phyloP scores from a whole-genome alignment of 2,329 filamentous ascomycete genomes.

The Sporothrix schenckii region DNA sequence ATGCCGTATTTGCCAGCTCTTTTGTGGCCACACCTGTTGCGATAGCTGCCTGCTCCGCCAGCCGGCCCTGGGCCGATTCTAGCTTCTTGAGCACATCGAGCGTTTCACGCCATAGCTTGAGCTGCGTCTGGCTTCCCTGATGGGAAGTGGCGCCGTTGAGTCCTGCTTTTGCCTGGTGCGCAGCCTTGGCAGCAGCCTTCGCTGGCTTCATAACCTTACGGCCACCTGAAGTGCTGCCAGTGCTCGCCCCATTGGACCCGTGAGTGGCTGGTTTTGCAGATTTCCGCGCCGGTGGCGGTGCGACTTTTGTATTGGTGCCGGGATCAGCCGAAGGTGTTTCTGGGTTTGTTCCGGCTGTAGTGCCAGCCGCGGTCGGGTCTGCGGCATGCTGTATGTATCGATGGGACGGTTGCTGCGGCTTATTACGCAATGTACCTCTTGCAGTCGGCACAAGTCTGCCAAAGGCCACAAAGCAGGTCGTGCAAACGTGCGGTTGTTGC shows the following conservation, averaged over 20 bases:
- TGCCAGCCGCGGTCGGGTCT: neutral
- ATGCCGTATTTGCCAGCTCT: neutral
- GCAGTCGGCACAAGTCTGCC: neutral
- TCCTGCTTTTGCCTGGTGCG: constrained; percentile 13
- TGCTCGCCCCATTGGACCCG: neutral
- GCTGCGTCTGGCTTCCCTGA: constrained; percentile 29
- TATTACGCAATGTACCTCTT: neutral
- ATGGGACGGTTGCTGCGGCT: neutral
- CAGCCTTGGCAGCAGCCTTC: constrained; percentile 9
- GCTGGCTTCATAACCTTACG: constrained; percentile 12
- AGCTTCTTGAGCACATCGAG: constrained; percentile 39
- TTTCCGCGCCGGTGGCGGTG: neutral
- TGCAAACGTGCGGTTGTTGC: constrained; percentile 26
- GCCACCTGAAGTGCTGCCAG: neutral
- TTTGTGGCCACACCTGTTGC: constrained; percentile 10
- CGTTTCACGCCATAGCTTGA: constrained; percentile 40
- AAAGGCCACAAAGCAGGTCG: constrained; percentile 5
- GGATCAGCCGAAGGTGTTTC: neutral
- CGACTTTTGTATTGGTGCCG: neutral
- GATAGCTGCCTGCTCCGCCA: constrained; percentile 28
- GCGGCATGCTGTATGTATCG: neutral
- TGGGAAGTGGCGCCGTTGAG: constrained; percentile 1
- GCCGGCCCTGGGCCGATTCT: constrained; percentile 33
- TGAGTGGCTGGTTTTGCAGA: neutral
- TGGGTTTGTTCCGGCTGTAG: neutral